Percentiles rank a stretch among this genome's conserved stretches.
Evolutionary conservation across 208 protist genomes (phyloP).

Genomic region (Trypanosoma cruzi): DNA sequence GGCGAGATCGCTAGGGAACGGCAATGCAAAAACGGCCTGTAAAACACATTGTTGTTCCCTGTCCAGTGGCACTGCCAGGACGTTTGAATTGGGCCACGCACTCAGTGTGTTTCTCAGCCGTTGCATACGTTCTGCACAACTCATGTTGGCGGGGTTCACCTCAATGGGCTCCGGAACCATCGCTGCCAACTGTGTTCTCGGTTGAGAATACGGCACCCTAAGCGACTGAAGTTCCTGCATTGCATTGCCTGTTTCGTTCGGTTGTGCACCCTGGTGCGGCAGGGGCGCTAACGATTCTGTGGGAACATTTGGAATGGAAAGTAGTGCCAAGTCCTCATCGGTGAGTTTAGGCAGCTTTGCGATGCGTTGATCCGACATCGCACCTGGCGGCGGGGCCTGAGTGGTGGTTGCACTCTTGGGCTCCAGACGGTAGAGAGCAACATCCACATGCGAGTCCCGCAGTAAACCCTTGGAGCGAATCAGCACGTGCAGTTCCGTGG

Average conservation of each 20-base stretch:
- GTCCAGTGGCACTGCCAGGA: slow-evolving; percentile 38
- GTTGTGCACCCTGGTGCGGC: neutral
- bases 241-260: slow-evolving; percentile 20
- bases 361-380: slow-evolving; percentile 24
- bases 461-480: slow-evolving; percentile 50
- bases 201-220: slow-evolving; percentile 45
- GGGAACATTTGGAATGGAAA: slow-evolving; percentile 61
- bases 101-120: slow-evolving; percentile 50
- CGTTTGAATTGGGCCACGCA: slow-evolving; percentile 55
- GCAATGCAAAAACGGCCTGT: slow-evolving; percentile 53
- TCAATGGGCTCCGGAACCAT: slow-evolving; percentile 44
- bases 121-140: slow-evolving; percentile 48
- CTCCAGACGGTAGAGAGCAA: slow-evolving; percentile 49
- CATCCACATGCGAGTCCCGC: slow-evolving; percentile 73
- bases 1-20: slow-evolving; percentile 56
- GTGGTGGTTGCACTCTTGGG: neutral
- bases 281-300: slow-evolving; percentile 23
- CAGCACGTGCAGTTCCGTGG: slow-evolving; percentile 43
- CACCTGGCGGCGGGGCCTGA: neutral
- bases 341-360: slow-evolving; percentile 45
- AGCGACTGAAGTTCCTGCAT: slow-evolving; percentile 53
- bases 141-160: slow-evolving; percentile 55
- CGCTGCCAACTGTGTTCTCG: neutral
- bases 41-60: slow-evolving; percentile 43
- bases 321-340: slow-evolving; percentile 52